Conservation (phyloP, 495 filamentous ascomycete species). For the Aspergillus nidulans region DNA sequence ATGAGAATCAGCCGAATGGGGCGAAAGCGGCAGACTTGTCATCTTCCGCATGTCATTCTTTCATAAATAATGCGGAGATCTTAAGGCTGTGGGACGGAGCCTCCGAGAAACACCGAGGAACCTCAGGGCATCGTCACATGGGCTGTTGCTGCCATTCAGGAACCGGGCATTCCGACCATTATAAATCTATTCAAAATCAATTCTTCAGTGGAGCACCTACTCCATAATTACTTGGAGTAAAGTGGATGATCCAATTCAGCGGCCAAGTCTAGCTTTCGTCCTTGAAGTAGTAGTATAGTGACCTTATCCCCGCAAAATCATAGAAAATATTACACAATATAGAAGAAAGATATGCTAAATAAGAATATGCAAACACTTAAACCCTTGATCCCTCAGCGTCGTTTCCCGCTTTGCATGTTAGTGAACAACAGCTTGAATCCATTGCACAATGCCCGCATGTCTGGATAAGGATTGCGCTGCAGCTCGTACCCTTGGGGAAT, state of each 20-base stretch:
- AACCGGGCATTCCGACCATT: slow-evolving; percentile 2
- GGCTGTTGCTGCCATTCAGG: not conserved
- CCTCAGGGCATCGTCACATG: slow-evolving; percentile 7
- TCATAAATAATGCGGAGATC: slow-evolving; percentile 4
- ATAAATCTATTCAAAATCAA: not conserved
- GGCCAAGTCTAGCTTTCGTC: too few relatives aligned
- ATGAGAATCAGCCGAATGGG: not conserved
- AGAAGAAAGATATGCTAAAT: slow-evolving; percentile 17
- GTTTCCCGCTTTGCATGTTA: slow-evolving; percentile 46
- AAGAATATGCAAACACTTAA: not conserved
- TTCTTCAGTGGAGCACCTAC: slow-evolving; percentile 3
- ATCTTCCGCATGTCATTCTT: slow-evolving; percentile 1
- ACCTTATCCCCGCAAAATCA: not conserved
- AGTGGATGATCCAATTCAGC: too few relatives aligned
- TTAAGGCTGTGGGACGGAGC: not conserved
- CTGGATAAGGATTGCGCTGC: slow-evolving; percentile 78
- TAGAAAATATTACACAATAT: slow-evolving; percentile 20
- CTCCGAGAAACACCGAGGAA: slow-evolving; percentile 15
- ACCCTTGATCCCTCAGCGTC: slow-evolving; percentile 21
- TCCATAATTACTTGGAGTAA: slow-evolving; percentile 2
- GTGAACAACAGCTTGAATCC: slow-evolving; percentile 66
- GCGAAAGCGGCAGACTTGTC: slow-evolving; percentile 1
- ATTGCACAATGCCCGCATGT: slow-evolving; percentile 92
- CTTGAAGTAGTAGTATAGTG: not conserved
- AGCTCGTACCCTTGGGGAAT: slow-evolving; percentile 88